These are phyloP conservation scores for Musa balbisiana DNA, from an alignment of 202 grass and related monocot genomes.

Conservation along the genomic window DNA sequence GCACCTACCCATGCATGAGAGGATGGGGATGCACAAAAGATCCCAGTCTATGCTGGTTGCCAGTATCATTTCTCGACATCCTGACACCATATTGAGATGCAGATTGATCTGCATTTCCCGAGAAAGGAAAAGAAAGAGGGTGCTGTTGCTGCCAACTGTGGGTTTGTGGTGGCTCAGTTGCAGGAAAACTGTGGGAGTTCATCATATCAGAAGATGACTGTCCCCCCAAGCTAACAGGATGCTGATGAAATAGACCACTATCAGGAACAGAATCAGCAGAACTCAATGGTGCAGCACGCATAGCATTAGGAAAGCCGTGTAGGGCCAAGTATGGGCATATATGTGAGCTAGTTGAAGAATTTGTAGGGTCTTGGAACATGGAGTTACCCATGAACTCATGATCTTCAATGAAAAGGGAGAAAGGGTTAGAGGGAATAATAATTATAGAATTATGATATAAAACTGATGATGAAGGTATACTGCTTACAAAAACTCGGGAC, in stretches of 20 bases:
- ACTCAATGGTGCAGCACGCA: constrained; percentile 43
- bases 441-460: constrained; percentile 18
- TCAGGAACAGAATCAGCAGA: constrained; percentile 43
- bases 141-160: constrained; percentile 52
- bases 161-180: constrained; percentile 43
- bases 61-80: constrained; percentile 50
- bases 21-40: constrained; percentile 57
- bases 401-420: constrained; percentile 37
- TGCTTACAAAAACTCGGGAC: constrained; percentile 53
- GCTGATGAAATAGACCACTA: constrained; percentile 49
- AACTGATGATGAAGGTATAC: constrained; percentile 10
- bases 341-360: constrained; percentile 50
- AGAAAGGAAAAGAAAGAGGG: constrained; percentile 47
- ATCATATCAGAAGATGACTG: constrained; percentile 41
- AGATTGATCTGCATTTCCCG: constrained; percentile 46
- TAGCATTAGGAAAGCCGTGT: constrained; percentile 50
- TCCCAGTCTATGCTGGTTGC: constrained; percentile 54
- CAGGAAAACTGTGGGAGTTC: constrained; percentile 43
- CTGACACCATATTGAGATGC: constrained; percentile 49
- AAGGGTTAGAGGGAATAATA: constrained; percentile 3
- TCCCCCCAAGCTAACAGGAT: constrained; percentile 45
- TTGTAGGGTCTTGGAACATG: constrained; percentile 47
- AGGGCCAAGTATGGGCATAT: constrained; percentile 53
- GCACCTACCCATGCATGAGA: constrained; percentile 46
- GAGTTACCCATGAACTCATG: constrained; percentile 30